phyloP scores from a whole-genome alignment of 352 stramenopile species.

The Thalassiosira hispida region DNA sequence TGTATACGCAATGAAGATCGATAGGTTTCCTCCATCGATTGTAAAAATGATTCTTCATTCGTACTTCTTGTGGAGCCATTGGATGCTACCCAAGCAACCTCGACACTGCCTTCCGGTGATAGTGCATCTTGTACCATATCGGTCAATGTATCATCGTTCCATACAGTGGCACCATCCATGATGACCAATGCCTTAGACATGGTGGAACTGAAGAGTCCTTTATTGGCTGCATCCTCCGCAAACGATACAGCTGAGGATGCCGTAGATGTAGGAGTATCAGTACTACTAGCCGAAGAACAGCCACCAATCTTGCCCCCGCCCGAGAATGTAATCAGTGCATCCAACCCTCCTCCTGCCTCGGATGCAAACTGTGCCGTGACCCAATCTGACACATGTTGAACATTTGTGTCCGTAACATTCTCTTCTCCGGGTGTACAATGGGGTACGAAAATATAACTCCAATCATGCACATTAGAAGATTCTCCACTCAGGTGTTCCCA shows the following conservation, averaged over 20 bases:
- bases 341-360: slow-evolving; percentile 16
- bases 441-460: slow-evolving; percentile 40
- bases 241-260: neutral
- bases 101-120: neutral
- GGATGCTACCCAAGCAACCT: slow-evolving; percentile 20
- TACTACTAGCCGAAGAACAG: neutral
- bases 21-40: neutral
- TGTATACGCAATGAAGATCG: slow-evolving; percentile 20
- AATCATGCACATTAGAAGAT: slow-evolving; percentile 28
- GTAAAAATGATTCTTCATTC: slow-evolving; percentile 1
- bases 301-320: slow-evolving; percentile 32
- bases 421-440: slow-evolving; percentile 23
- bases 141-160: neutral
- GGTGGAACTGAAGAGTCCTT: neutral
- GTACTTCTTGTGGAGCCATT: neutral
- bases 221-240: slow-evolving; percentile 1
- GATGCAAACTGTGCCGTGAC: slow-evolving; percentile 26
- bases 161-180: slow-evolving; percentile 16
- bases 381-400: slow-evolving; percentile 30
- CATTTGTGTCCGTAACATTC: neutral
- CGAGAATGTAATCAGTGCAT: slow-evolving; percentile 28
- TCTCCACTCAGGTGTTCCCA: slow-evolving; percentile 23
- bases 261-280: neutral
- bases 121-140: neutral
- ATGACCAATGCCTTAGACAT: slow-evolving; percentile 9